These are phyloP conservation scores for Nematocida sp. DNA, from an alignment of 371 early-diverging fungal species.

Conservation along the genomic window DNA sequence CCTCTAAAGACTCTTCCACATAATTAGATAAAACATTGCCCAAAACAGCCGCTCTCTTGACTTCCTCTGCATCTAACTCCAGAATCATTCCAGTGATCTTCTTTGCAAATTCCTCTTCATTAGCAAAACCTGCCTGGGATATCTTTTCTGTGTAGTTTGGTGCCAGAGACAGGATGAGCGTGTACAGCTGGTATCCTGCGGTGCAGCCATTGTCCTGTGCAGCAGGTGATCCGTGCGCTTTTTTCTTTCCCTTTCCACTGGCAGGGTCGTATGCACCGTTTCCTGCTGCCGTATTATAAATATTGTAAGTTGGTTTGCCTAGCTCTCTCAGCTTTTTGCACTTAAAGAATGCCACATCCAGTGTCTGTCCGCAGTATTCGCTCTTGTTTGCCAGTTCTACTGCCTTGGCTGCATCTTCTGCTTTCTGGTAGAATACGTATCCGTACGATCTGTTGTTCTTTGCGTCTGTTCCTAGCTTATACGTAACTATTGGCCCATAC, in stretches of 20 bases:
- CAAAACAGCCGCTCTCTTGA: conserved; percentile 54
- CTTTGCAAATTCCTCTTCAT: conserved; percentile 67
- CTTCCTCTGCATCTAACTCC: conserved; percentile 58
- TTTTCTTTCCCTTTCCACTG: conserved; percentile 10
- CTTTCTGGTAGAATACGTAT: conserved; percentile 65
- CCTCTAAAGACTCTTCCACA: conserved; percentile 60
- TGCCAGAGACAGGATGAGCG: conserved; percentile 61
- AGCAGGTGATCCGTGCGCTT: not conserved
- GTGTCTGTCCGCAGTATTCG: conserved; percentile 59
- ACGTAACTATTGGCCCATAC: conserved; percentile 73
- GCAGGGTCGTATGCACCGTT: conserved; percentile 24
- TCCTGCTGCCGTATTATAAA: conserved; percentile 7
- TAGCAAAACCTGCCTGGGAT: conserved; percentile 56
- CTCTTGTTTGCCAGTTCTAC: conserved; percentile 65
- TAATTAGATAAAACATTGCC: conserved; percentile 60
- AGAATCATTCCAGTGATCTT: conserved; percentile 63
- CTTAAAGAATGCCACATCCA: conserved; percentile 66
- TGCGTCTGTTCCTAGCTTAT: conserved; percentile 53
- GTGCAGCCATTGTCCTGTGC: conserved; percentile 1
- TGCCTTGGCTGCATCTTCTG: conserved; percentile 68
- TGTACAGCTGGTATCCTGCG: conserved; percentile 50
- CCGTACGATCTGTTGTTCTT: conserved; percentile 62
- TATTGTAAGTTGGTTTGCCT: conserved; percentile 28
- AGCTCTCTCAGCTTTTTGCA: conserved; percentile 63
- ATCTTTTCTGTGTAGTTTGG: conserved; percentile 63